phyloP scores from a whole-genome alignment of 805 yeast species.

The Metschnikowia lochheadii region DNA sequence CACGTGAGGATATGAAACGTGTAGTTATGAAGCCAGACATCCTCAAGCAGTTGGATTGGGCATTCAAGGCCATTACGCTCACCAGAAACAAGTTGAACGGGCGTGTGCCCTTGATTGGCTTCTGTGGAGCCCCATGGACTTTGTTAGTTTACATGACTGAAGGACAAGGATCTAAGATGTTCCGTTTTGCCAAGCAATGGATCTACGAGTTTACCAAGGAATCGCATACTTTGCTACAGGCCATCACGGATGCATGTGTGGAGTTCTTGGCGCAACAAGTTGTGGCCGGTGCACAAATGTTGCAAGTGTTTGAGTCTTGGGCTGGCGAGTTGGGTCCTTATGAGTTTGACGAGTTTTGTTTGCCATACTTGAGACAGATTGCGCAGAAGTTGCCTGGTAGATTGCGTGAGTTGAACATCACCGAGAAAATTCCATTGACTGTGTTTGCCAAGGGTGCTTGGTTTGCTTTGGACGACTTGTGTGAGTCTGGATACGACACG shows the following conservation, averaged over 20 bases:
- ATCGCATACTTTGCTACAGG: conserved; percentile 66
- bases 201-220: conserved; percentile 73
- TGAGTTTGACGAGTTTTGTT: conserved; percentile 83
- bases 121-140: conserved; percentile 98
- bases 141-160: conserved; percentile 94
- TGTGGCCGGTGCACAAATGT: conserved; percentile 96
- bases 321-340: conserved; percentile 93
- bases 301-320: conserved; percentile 96
- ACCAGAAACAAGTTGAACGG: conserved; percentile 87
- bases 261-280: conserved; percentile 94
- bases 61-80: conserved; percentile 84
- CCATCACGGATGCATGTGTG: conserved; percentile 80
- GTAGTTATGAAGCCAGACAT: conserved; percentile 67
- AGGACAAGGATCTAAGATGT: conserved; percentile 93
- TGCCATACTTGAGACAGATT: conserved; percentile 83
- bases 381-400: conserved; percentile 63
- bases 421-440: conserved; percentile 76
- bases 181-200: conserved; percentile 90
- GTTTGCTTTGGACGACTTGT: conserved; percentile 87
- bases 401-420: conserved; percentile 65
- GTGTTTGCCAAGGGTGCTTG: conserved; percentile 95
- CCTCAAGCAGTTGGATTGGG: conserved; percentile 81
- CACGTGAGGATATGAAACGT: conserved; percentile 59
- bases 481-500: conserved; percentile 75
- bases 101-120: conserved; percentile 90